These are phyloP conservation scores for Apiospora koreana DNA, from an alignment of 2,329 filamentous ascomycete species.

Conservation along the genomic window DNA sequence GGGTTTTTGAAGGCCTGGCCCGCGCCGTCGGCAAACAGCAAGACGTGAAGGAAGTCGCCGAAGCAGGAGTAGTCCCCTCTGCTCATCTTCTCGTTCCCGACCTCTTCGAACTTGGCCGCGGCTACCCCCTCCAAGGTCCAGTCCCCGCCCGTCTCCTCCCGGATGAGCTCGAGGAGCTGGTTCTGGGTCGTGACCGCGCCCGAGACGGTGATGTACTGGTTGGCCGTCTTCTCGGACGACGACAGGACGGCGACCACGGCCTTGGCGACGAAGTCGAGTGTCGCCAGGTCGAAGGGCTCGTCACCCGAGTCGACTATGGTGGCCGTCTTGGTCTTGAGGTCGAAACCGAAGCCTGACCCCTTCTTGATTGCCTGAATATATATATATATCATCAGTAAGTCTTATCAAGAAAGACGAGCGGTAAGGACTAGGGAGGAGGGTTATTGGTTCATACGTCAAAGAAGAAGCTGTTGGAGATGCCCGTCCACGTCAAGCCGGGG, in stretches of 20 bases:
- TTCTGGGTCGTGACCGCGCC: slow-evolving; percentile 60
- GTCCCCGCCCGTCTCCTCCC: slow-evolving; percentile 49
- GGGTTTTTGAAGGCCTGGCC: slow-evolving; percentile 22
- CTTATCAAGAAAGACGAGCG: neutral
- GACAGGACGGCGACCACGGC: slow-evolving; percentile 53
- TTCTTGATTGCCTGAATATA: slow-evolving; percentile 41
- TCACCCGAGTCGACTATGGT: slow-evolving; percentile 59
- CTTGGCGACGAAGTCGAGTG: slow-evolving; percentile 50
- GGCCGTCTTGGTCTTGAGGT: slow-evolving; percentile 48
- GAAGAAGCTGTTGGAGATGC: slow-evolving; percentile 57
- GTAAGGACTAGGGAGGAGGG: neutral
- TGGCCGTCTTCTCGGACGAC: slow-evolving; percentile 52
- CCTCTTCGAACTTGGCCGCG: slow-evolving; percentile 36
- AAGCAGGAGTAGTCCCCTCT: slow-evolving; percentile 40
- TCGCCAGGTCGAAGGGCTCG: slow-evolving; percentile 51
- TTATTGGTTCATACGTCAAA: slow-evolving; percentile 51
- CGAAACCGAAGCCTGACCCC: slow-evolving; percentile 51
- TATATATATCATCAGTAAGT: neutral
- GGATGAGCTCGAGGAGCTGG: slow-evolving; percentile 53
- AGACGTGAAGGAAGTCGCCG: slow-evolving; percentile 25
- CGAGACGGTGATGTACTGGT: slow-evolving; percentile 58
- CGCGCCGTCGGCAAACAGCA: slow-evolving; percentile 28
- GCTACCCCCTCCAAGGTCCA: slow-evolving; percentile 46
- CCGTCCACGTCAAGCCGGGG: slow-evolving; percentile 58
- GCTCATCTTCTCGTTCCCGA: slow-evolving; percentile 42